These are phyloP conservation scores for Fomitopsis schrenkii DNA, from an alignment of 1,284 basidiomycete genomes.

Conservation along the genomic window DNA sequence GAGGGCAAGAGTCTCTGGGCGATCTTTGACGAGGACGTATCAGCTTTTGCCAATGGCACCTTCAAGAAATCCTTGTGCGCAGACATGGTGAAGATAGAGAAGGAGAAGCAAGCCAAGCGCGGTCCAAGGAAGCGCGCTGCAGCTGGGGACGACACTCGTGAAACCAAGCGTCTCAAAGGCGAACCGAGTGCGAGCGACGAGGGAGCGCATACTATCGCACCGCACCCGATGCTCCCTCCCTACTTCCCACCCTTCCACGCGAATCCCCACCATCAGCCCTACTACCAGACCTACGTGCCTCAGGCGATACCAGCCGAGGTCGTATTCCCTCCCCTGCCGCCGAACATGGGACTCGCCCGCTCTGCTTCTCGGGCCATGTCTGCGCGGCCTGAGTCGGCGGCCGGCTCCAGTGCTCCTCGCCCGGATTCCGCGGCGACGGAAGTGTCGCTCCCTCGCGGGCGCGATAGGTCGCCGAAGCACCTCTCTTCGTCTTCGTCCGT, in stretches of 20 bases:
- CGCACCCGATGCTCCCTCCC: conserved; percentile 39
- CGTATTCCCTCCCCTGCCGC: conserved; percentile 66
- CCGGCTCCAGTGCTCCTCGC: neutral
- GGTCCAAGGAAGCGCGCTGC: conserved; percentile 18
- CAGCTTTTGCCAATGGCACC: conserved; percentile 66
- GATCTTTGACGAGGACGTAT: conserved; percentile 67
- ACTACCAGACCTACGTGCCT: conserved; percentile 51
- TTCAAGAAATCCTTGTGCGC: conserved; percentile 69
- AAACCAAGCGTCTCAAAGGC: conserved; percentile 48
- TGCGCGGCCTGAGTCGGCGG: neutral
- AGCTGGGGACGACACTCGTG: conserved; percentile 27
- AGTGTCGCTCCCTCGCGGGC: neutral
- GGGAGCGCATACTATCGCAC: conserved; percentile 6
- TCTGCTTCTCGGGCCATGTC: conserved; percentile 9
- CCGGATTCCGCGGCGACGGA: neutral
- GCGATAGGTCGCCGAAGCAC: conserved; percentile 12
- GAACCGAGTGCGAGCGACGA: conserved; percentile 14
- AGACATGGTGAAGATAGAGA: conserved; percentile 45
- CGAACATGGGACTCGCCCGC: conserved; percentile 40
- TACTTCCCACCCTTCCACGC: conserved; percentile 51
- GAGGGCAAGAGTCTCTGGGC: conserved; percentile 75
- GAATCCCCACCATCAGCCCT: conserved; percentile 65
- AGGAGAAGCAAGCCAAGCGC: conserved; percentile 26
- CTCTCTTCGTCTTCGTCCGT: conserved; percentile 31
- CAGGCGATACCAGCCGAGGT: conserved; percentile 51